Evolutionary conservation across 305 asterid genomes (phyloP), one percentile per base, ranked within the genome.

Genomic region (Caryopteris hybrid): DNA sequence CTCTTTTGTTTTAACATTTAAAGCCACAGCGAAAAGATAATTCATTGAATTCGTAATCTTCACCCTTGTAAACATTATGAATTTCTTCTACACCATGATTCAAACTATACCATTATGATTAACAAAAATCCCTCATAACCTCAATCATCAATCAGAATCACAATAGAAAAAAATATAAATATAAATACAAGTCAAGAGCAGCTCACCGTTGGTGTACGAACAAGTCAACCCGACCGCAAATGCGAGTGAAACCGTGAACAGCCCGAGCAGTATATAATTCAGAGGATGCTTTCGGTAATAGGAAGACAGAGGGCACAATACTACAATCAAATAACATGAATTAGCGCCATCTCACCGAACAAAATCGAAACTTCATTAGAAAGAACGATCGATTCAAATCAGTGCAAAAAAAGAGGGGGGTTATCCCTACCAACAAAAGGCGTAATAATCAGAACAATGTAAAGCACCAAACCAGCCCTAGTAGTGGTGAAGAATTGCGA

Each of bases 241-340:
- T 3, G 98, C 82, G 25, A 94, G 81, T 47, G 93, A 11, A 47
- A 83, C 59, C 2, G 99, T 94, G 61, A 94, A 94, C 6, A 94
- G 0, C 68, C 85, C 96, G 56, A 94, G 98, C 61, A 94, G 87
- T 17, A 91, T 16, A 67, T 79, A 94, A 80, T 91, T 91, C 78
- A 82, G 51, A 8, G 99, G 99, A 80, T 94, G 99, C 74, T 42
- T 83, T 91, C 84, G 96, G 71, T 87, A 71, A 75, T 85, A 89
- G 71, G 81, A 86, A 72, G 72, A 81, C 84, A 94, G 79, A 11
- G 96, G 98, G 21, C 81, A 84, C 66, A 94, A 61, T 39, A 81
- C 99, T 94, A 80, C 84, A 70, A 53, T n/a, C 41, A 14, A 71
- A 21, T 1, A 14, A 48, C 13, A 23, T 12, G 22, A 50, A 52